These are phyloP conservation scores for Saturnispora zaruensis DNA, from an alignment of 805 yeast species.

Conservation along the genomic window DNA sequence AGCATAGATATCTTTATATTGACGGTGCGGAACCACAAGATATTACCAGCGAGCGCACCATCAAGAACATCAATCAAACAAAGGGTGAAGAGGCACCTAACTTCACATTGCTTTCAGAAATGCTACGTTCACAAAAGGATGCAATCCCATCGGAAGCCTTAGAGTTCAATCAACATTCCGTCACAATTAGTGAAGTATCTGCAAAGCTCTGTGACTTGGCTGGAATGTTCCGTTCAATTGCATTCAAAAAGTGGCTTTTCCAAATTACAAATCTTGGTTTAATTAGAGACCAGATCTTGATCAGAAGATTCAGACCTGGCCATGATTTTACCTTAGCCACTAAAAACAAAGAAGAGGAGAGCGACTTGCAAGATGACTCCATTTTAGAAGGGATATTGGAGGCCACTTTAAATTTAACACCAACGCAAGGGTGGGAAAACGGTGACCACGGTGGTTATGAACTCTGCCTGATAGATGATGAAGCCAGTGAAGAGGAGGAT, in stretches of 20 bases:
- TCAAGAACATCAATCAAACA: slow-evolving; percentile 24
- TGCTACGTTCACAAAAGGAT: slow-evolving; percentile 11
- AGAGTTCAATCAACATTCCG: slow-evolving; percentile 14
- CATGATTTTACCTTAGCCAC: slow-evolving; percentile 90
- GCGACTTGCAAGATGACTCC: not conserved
- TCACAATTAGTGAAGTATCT: slow-evolving; percentile 17
- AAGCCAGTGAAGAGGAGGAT: not conserved
- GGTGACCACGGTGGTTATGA: slow-evolving; percentile 97
- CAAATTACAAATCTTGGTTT: slow-evolving; percentile 54
- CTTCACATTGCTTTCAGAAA: slow-evolving; percentile 29
- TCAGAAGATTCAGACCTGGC: slow-evolving; percentile 91
- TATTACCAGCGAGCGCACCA: slow-evolving; percentile 27
- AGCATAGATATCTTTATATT: slow-evolving; percentile 76
- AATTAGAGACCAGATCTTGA: slow-evolving; percentile 56
- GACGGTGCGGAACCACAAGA: slow-evolving; percentile 47
- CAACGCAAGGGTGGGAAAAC: slow-evolving; percentile 72
- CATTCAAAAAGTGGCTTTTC: slow-evolving; percentile 64
- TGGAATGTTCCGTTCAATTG: slow-evolving; percentile 46
- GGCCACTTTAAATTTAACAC: slow-evolving; percentile 76
- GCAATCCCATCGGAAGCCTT: slow-evolving; percentile 11
- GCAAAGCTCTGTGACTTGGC: slow-evolving; percentile 44
- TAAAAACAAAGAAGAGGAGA: slow-evolving; percentile 26
- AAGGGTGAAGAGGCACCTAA: slow-evolving; percentile 46
- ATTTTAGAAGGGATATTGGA: slow-evolving; percentile 54
- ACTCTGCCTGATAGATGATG: slow-evolving; percentile 59